Evolutionary conservation across 2,329 filamentous ascomycete genomes (phyloP).

Genomic region (Venturia oleaginea): DNA sequence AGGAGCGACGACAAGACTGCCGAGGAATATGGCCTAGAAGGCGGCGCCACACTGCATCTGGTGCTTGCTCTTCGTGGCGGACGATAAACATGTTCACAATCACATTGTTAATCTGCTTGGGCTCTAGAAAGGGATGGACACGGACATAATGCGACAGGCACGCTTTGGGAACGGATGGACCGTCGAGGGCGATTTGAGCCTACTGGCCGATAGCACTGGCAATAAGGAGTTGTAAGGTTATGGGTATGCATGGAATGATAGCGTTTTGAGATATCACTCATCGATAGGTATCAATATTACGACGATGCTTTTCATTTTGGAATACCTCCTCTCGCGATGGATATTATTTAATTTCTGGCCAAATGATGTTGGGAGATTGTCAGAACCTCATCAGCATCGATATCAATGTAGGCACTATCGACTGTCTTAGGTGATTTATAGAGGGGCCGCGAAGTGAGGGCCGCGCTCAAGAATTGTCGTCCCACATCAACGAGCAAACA

Average conservation of each 20-base stretch:
- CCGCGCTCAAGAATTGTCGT: neutral
- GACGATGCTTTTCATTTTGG: neutral
- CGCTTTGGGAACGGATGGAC: neutral
- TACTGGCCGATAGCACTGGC: neutral
- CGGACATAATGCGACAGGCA: neutral
- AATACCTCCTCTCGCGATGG: neutral
- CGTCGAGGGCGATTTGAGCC: neutral
- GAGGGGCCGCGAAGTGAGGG: neutral
- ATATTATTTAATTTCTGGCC: neutral
- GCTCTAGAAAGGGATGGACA: neutral
- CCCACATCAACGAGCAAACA: no score
- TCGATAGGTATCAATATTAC: neutral
- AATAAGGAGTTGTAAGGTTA: neutral
- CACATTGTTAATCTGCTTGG: neutral
- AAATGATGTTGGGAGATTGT: neutral
- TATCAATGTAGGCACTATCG: neutral
- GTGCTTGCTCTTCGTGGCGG: conserved; percentile 91
- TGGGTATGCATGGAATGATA: neutral
- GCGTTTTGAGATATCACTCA: neutral
- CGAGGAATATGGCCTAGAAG: conserved; percentile 79
- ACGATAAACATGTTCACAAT: neutral
- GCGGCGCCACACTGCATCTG: conserved; percentile 87
- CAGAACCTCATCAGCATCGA: neutral
- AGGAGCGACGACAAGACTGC: conserved; percentile 96
- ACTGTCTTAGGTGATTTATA: neutral